A percentile compares a stretch with the other conserved stretches of the same genome.
Conservation (phyloP, 1,284 basidiomycete species). For the Phellopilus nigrolimitatus region DNA sequence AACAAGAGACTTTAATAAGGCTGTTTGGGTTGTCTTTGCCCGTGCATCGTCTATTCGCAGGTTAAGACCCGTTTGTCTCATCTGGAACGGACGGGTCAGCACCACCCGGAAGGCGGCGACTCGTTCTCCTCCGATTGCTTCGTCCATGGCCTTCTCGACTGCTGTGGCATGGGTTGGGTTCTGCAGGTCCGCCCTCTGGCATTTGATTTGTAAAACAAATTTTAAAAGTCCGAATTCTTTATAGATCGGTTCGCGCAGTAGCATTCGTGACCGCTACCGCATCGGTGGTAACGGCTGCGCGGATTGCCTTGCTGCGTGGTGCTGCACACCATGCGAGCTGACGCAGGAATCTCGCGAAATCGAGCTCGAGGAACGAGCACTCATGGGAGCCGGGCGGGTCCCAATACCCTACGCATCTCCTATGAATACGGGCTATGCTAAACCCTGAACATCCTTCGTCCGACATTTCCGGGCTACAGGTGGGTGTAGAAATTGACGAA, state of each 20-base stretch:
- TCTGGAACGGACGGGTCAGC: conserved; percentile 21
- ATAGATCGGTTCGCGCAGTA: conserved; percentile 38
- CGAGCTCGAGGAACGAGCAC: conserved; percentile 38
- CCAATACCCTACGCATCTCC: too few relatives aligned
- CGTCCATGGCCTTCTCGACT: conserved; percentile 25
- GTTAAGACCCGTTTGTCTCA: conserved; percentile 24
- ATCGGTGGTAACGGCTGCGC: conserved; percentile 37
- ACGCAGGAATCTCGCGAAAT: conserved; percentile 46
- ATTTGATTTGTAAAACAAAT: background rate
- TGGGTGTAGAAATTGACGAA: too few relatives aligned
- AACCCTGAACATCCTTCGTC: too few relatives aligned
- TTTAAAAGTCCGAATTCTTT: background rate
- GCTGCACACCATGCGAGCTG: conserved; percentile 45
- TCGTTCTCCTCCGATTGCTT: conserved; percentile 23
- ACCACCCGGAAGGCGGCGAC: conserved; percentile 23
- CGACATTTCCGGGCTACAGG: too few relatives aligned
- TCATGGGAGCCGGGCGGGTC: conserved; percentile 4
- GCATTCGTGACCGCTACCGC: conserved; percentile 39
- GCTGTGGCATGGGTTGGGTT: conserved; percentile 35
- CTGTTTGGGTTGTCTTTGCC: conserved; percentile 16
- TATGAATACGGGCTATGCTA: too few relatives aligned
- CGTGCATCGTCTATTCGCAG: conserved; percentile 27
- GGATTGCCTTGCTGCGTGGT: conserved; percentile 40
- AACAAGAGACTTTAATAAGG: conserved; percentile 2
- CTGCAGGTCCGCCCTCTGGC: conserved; percentile 33